Evolutionary conservation across 805 yeast species (phyloP).

Genomic region (Ogataea corticis): DNA sequence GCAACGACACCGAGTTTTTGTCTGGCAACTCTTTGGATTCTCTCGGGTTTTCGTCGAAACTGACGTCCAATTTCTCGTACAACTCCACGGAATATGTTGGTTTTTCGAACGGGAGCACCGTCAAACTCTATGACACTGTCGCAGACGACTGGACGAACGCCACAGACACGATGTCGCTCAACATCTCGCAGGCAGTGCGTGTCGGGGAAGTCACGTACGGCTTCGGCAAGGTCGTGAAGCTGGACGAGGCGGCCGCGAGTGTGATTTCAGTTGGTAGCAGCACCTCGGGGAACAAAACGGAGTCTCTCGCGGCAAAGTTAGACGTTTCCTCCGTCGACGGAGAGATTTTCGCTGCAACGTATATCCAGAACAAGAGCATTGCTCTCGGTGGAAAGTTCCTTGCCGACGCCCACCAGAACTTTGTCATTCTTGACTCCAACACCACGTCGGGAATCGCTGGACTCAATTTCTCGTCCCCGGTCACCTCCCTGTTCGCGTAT

Average conservation of each 20-base stretch:
- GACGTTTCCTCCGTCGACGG: slow-evolving; percentile 8
- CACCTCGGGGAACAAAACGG: not conserved
- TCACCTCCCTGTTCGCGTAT: slow-evolving; percentile 37
- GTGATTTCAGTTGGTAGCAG: slow-evolving; percentile 8
- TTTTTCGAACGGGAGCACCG: slow-evolving; percentile 31
- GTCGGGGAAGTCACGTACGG: slow-evolving; percentile 17
- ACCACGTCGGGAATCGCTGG: slow-evolving; percentile 13
- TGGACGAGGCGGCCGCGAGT: slow-evolving; percentile 21
- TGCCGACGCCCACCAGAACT: slow-evolving; percentile 14
- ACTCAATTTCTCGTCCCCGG: slow-evolving; percentile 24
- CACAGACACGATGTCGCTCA: slow-evolving; percentile 31
- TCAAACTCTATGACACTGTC: slow-evolving; percentile 43
- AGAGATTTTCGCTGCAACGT: slow-evolving; percentile 37
- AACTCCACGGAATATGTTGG: slow-evolving; percentile 43
- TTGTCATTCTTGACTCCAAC: slow-evolving; percentile 22
- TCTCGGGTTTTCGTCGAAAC: slow-evolving; percentile 39
- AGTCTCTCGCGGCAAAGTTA: not conserved
- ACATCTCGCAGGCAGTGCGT: slow-evolving; percentile 29
- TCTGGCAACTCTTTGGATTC: slow-evolving; percentile 5
- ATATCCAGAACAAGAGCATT: slow-evolving; percentile 49
- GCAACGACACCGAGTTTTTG: slow-evolving; percentile 30
- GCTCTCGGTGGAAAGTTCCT: slow-evolving; percentile 63
- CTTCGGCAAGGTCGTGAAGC: slow-evolving; percentile 23
- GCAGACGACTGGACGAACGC: slow-evolving; percentile 37
- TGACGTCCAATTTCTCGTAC: slow-evolving; percentile 37